Conservation (phyloP, 1,284 basidiomycete genomes). For the Tremellales sp. region DNA sequence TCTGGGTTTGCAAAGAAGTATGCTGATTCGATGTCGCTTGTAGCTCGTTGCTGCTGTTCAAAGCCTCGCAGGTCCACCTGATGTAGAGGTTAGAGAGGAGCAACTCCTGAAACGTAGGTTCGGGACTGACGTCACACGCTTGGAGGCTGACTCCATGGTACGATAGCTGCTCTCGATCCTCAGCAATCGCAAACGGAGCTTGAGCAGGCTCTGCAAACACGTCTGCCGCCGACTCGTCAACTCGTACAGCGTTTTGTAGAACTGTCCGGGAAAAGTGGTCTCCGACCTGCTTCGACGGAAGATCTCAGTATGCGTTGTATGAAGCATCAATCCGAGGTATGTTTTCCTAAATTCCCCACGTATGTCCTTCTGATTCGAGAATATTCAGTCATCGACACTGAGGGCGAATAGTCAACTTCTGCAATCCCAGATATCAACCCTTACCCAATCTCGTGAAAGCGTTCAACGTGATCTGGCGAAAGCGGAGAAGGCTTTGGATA, state of each 20-base stretch:
- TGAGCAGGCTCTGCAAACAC: slow-evolving; percentile 27
- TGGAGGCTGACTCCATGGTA: slow-evolving; percentile 1
- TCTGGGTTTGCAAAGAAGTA: slow-evolving; percentile 3
- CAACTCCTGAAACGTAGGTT: slow-evolving; percentile 30
- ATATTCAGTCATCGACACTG: slow-evolving; percentile 32
- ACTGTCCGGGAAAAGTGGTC: slow-evolving; percentile 18
- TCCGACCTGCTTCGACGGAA: slow-evolving; percentile 19
- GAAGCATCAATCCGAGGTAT: slow-evolving; percentile 36
- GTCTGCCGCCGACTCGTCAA: slow-evolving; percentile 32
- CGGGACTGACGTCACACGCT: neutral
- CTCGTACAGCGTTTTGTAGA: slow-evolving; percentile 31
- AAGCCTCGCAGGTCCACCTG: slow-evolving; percentile 27
- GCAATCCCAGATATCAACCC: slow-evolving; percentile 57
- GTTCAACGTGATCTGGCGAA: slow-evolving; percentile 59
- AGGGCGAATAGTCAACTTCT: slow-evolving; percentile 57
- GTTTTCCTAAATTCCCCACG: neutral
- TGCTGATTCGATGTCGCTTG: slow-evolving; percentile 37
- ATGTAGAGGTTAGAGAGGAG: slow-evolving; percentile 15
- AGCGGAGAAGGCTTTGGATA: slow-evolving; percentile 69
- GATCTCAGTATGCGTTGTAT: slow-evolving; percentile 28
- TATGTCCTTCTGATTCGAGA: neutral
- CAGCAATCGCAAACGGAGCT: slow-evolving; percentile 24
- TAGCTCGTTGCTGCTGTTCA: slow-evolving; percentile 38
- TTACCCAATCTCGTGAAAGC: slow-evolving; percentile 56
- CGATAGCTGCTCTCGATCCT: slow-evolving; percentile 31